A percentile compares a stretch with the other conserved stretches of the same genome.
Conservation (phyloP, 192 early-diverging fungal species). For the Coemansia biformis region DNA sequence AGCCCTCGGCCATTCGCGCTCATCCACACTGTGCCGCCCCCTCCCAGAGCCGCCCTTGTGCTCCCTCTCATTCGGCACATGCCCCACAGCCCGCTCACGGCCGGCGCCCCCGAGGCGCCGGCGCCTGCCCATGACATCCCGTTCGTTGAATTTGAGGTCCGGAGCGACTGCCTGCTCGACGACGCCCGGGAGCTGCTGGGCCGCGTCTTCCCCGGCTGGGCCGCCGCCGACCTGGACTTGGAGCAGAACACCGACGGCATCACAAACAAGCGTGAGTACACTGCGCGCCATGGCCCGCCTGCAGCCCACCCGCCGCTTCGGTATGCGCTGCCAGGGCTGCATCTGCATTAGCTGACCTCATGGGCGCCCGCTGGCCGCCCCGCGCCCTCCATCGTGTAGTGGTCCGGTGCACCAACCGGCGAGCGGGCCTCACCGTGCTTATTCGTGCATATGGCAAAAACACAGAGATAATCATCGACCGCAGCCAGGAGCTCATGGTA, state of each 20-base stretch:
- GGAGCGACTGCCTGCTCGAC: conserved; percentile 57
- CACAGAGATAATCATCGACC: conserved; percentile 83
- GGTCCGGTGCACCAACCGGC: conserved; percentile 63
- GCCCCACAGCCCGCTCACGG: not conserved
- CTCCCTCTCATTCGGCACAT: too few relatives aligned
- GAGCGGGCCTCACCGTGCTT: conserved; percentile 58
- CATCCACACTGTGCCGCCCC: too few relatives aligned
- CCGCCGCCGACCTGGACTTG: conserved; percentile 52
- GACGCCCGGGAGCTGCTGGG: conserved; percentile 54
- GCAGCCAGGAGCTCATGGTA: conserved; percentile 79
- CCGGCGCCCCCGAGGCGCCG: conserved; percentile 2
- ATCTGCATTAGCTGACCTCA: too few relatives aligned
- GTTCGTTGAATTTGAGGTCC: conserved; percentile 29
- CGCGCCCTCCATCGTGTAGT: conserved; percentile 46
- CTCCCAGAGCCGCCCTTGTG: too few relatives aligned
- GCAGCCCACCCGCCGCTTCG: too few relatives aligned
- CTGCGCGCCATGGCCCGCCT: too few relatives aligned
- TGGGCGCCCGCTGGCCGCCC: too few relatives aligned
- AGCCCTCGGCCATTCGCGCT: too few relatives aligned
- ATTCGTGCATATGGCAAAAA: conserved; percentile 86
- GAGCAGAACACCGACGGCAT: conserved; percentile 75
- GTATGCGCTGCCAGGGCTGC: not conserved
- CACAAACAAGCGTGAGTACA: conserved; percentile 62
- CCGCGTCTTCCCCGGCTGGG: conserved; percentile 61
- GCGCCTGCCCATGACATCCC: conserved; percentile 39